Evolutionary conservation across 805 yeast genomes (phyloP).

Genomic region (Cyberlindnera japonica): DNA sequence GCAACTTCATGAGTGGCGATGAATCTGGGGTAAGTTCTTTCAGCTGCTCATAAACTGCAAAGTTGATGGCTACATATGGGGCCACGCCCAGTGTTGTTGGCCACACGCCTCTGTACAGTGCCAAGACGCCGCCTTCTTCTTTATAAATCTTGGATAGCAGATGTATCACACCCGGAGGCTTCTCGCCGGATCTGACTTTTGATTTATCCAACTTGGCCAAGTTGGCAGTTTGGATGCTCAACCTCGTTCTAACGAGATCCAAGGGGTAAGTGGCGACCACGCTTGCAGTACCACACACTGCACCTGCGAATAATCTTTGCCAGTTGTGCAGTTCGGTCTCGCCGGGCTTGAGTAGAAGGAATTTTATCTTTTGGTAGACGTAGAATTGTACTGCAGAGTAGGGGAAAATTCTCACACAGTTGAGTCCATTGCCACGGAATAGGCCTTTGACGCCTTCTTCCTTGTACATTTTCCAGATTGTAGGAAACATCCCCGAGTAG

Average conservation of each 20-base stretch:
- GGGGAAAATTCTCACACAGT: slow-evolving; percentile 88
- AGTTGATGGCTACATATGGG: slow-evolving; percentile 91
- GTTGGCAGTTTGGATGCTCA: slow-evolving; percentile 85
- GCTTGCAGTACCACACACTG: slow-evolving; percentile 73
- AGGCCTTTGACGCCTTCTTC: slow-evolving; percentile 93
- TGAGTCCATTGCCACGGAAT: slow-evolving; percentile 86
- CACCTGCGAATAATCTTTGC: slow-evolving; percentile 73
- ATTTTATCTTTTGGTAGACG: slow-evolving; percentile 66
- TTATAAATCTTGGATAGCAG: slow-evolving; percentile 56
- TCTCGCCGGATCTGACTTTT: slow-evolving; percentile 31
- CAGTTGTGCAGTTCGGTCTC: slow-evolving; percentile 41
- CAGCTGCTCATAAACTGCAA: slow-evolving; percentile 81
- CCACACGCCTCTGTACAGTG: slow-evolving; percentile 76
- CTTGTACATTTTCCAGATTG: slow-evolving; percentile 71
- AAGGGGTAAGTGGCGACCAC: slow-evolving; percentile 87
- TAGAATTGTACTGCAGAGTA: slow-evolving; percentile 93
- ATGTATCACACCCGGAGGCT: slow-evolving; percentile 69
- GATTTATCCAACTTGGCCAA: slow-evolving; percentile 40
- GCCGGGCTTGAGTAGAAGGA: slow-evolving; percentile 31
- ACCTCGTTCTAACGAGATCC: slow-evolving; percentile 85
- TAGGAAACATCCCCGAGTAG: slow-evolving; percentile 68
- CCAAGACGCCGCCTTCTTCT: slow-evolving; percentile 78
- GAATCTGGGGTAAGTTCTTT: slow-evolving; percentile 46
- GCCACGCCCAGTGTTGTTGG: slow-evolving; percentile 96
- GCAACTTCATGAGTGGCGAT: slow-evolving; percentile 52